These are phyloP conservation scores for Fusarium verticillioides DNA, from an alignment of 2,329 filamentous ascomycete genomes.

Conservation along the genomic window DNA sequence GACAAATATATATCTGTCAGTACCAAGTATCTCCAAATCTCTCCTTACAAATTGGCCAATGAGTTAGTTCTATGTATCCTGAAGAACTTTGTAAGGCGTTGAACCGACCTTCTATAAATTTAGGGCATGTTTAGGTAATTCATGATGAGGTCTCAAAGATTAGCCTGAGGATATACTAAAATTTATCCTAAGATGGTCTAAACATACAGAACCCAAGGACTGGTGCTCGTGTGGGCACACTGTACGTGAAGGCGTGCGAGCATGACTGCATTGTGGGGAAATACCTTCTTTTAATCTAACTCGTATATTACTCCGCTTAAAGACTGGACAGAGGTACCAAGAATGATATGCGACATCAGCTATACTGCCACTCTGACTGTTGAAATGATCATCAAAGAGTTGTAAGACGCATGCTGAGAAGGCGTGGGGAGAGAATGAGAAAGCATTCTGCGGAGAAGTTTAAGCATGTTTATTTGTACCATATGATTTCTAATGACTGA, in stretches of 20 bases:
- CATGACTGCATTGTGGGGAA: neutral
- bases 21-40: neutral
- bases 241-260: neutral
- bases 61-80: neutral
- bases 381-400: neutral
- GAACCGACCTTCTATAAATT: neutral
- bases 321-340: no score
- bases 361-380: neutral
- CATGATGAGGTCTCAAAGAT: neutral
- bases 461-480: no score
- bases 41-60: neutral
- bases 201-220: no score
- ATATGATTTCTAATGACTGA: no score
- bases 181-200: neutral
- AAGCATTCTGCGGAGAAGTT: neutral
- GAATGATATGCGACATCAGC: neutral
- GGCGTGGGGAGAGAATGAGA: neutral
- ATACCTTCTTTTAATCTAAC: neutral
- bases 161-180: neutral
- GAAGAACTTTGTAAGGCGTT: neutral
- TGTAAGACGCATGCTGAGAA: neutral
- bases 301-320: no score
- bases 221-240: neutral
- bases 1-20: neutral
- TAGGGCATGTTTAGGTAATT: neutral